Percentiles rank a stretch among this genome's conserved stretches.
phyloP scores from a whole-genome alignment of 2,329 filamentous ascomycete species.

The Alternaria triticina region DNA sequence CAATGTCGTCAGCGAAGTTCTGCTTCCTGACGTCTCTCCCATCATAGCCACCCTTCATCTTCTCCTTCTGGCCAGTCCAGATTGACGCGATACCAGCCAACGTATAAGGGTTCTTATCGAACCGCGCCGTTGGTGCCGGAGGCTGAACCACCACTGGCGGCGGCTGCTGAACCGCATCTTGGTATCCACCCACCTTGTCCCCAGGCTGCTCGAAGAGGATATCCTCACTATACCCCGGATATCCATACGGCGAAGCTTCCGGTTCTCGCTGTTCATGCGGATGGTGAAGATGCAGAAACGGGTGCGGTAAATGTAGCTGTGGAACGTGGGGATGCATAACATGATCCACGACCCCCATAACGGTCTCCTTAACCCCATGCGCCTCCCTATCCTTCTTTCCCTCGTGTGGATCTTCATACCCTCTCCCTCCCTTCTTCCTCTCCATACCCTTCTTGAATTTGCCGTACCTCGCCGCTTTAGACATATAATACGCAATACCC shows the following conservation, averaged over 20 bases:
- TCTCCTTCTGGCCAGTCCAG: not conserved
- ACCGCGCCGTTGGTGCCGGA: not conserved
- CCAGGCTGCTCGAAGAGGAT: not conserved
- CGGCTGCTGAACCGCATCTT: not conserved
- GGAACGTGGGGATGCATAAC: not conserved
- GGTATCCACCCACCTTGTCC: not conserved
- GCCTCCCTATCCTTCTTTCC: not conserved
- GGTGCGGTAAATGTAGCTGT: not conserved
- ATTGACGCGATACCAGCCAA: constrained; percentile 3
- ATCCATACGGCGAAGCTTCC: not conserved
- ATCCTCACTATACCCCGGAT: not conserved
- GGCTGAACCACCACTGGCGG: not conserved
- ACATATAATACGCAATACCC: constrained; percentile 4
- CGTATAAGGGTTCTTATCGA: constrained; percentile 4
- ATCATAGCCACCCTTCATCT: not conserved
- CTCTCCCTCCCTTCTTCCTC: constrained; percentile 1
- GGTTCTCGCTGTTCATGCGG: not conserved
- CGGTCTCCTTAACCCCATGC: not conserved
- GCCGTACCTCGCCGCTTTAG: constrained; percentile 8
- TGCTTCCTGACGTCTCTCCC: not conserved
- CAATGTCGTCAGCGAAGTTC: constrained; percentile 1
- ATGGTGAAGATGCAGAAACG: not conserved
- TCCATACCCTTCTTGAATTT: constrained; percentile 1
- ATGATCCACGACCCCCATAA: not conserved
- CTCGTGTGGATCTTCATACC: no score